These are phyloP conservation scores for Tolypocladium inflatum DNA, from an alignment of 2,329 filamentous ascomycete species.

Conservation along the genomic window DNA sequence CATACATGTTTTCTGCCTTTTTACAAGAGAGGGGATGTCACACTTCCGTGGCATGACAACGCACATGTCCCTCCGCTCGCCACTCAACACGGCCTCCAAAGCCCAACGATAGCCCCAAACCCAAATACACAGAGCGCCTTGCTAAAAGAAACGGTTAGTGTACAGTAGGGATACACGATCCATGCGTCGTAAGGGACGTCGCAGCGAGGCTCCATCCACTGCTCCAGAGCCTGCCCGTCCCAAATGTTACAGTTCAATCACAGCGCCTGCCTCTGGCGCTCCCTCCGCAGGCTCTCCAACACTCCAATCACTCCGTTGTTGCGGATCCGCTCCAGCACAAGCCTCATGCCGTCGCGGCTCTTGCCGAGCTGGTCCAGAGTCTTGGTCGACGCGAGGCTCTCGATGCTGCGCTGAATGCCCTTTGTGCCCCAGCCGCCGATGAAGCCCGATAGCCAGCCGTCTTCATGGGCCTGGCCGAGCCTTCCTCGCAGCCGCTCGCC, in stretches of 20 bases:
- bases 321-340: constrained; percentile 63
- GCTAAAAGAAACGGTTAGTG: constrained; percentile 21
- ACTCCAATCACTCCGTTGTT: constrained; percentile 50
- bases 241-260: constrained; percentile 3
- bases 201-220: background rate
- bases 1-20: constrained; percentile 6
- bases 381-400: constrained; percentile 67
- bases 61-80: constrained; percentile 10
- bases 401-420: constrained; percentile 70
- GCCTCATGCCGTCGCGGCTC: constrained; percentile 73
- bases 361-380: constrained; percentile 71
- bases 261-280: constrained; percentile 23
- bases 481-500: constrained; percentile 57
- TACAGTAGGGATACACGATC: constrained; percentile 19
- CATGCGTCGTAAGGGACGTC: constrained; percentile 5
- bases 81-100: constrained; percentile 6
- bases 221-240: background rate
- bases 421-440: constrained; percentile 53
- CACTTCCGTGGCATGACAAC: constrained; percentile 16
- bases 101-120: constrained; percentile 6
- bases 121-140: constrained; percentile 22
- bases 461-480: constrained; percentile 35
- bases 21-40: constrained; percentile 32
- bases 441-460: constrained; percentile 43
- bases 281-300: constrained; percentile 42